Evolutionary conservation across 257 asterid species (phyloP).

Genomic region (Petunia axillaris): DNA sequence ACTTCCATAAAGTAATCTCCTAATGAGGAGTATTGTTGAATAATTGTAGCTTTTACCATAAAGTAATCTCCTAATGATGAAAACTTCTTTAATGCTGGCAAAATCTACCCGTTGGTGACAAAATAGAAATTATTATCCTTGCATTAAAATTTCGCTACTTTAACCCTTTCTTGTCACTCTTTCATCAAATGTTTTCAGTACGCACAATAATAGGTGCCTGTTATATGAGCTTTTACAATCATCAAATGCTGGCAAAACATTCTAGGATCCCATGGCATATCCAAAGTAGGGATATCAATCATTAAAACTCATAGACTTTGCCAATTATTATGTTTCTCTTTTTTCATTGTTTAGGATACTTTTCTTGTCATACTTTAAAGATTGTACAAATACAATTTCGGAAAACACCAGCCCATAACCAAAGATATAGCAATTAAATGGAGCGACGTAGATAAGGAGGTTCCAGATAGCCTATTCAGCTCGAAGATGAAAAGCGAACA

Average conservation of each 20-base stretch:
- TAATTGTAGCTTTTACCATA: not conserved
- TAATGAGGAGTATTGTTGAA: not conserved
- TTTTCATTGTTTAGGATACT: too few species aligned
- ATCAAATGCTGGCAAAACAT: too few species aligned
- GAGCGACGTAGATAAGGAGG: too few species aligned
- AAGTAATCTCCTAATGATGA: not conserved
- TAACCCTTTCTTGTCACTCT: not conserved
- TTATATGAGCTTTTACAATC: not conserved
- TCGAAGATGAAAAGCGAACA: too few species aligned
- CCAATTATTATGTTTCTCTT: constrained; percentile 2
- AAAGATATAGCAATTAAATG: too few species aligned
- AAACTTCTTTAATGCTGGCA: constrained; percentile 6
- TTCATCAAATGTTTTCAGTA: too few species aligned
- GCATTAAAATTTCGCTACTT: not conserved
- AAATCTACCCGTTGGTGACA: constrained; percentile 7
- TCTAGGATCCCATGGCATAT: not conserved
- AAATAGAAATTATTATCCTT: not conserved
- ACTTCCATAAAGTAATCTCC: too few species aligned
- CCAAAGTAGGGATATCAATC: not conserved
- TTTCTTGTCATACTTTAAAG: too few species aligned
- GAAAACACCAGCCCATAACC: too few species aligned
- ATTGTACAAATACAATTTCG: too few species aligned
- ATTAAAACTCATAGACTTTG: not conserved
- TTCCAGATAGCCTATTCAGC: too few species aligned
- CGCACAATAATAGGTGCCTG: not conserved